A percentile compares a stretch with the other conserved stretches of the same genome.
These are phyloP conservation scores for Penicillium subrubescens DNA, from an alignment of 495 filamentous ascomycete species.

Conservation along the genomic window DNA sequence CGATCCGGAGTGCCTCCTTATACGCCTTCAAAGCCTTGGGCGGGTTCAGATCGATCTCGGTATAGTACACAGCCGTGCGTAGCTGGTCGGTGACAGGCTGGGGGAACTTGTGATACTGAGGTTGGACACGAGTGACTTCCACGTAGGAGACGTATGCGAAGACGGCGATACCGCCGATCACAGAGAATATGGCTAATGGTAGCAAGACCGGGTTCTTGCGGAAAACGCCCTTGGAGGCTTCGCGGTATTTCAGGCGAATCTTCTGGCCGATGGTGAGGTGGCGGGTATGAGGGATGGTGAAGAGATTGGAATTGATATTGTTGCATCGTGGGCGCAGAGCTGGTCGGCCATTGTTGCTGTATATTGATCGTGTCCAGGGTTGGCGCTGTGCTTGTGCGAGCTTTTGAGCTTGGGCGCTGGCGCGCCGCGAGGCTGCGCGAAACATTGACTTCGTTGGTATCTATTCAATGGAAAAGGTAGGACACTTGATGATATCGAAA, in stretches of 20 bases:
- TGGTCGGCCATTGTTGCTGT: constrained; percentile 23
- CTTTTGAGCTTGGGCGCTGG: constrained; percentile 26
- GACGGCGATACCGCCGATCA: constrained; percentile 38
- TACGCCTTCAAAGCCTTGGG: constrained; percentile 78
- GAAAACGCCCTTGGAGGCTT: constrained; percentile 48
- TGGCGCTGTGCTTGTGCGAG: constrained; percentile 24
- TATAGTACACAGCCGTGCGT: constrained; percentile 85
- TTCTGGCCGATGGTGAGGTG: constrained; percentile 30
- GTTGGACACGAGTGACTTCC: constrained; percentile 65
- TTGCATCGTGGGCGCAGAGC: constrained; percentile 13
- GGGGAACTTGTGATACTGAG: constrained; percentile 76
- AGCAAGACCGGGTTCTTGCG: constrained; percentile 50
- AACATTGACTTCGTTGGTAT: constrained; percentile 30
- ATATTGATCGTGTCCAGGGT: constrained; percentile 27
- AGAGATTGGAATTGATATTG: constrained; percentile 10
- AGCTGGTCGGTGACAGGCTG: constrained; percentile 76
- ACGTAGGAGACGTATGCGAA: constrained; percentile 55
- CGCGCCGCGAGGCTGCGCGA: constrained; percentile 38
- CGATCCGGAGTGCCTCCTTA: constrained; percentile 69
- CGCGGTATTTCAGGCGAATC: constrained; percentile 35
- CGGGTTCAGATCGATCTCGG: constrained; percentile 71
- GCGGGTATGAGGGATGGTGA: constrained; percentile 19
- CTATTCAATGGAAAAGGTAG: not conserved
- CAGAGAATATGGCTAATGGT: constrained; percentile 51
- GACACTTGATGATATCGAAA: not conserved